Evolutionary conservation across 768 basidiomycete species (phyloP).

Genomic region (Trametes sanguinea): DNA sequence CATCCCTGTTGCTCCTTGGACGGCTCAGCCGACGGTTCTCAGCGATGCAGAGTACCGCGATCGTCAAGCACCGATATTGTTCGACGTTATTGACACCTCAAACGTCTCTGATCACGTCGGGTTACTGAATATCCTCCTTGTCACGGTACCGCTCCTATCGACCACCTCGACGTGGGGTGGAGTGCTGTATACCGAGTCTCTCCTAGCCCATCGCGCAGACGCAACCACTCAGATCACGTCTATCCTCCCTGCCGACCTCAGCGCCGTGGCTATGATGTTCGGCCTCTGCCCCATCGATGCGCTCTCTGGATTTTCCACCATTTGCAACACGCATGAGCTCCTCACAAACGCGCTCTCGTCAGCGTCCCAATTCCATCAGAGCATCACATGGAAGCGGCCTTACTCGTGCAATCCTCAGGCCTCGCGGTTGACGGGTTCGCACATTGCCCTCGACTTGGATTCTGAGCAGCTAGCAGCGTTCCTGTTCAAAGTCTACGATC

Average conservation of each 20-base stretch:
- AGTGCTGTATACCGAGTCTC: constrained; percentile 44
- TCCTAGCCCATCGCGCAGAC: constrained; percentile 34
- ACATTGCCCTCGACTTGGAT: not conserved
- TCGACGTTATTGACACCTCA: constrained; percentile 52
- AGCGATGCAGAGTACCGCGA: constrained; percentile 35
- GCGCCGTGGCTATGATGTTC: constrained; percentile 41
- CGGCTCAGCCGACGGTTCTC: constrained; percentile 35
- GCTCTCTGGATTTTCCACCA: constrained; percentile 40
- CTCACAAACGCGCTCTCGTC: constrained; percentile 1
- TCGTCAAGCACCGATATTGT: constrained; percentile 35
- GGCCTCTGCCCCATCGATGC: constrained; percentile 42
- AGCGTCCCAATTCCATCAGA: constrained; percentile 35
- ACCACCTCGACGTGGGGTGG: constrained; percentile 21
- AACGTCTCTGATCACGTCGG: constrained; percentile 50
- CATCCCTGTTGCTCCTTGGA: constrained; percentile 40
- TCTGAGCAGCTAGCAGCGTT: not conserved
- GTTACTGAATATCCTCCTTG: constrained; percentile 22
- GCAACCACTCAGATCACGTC: constrained; percentile 32
- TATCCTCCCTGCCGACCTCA: constrained; percentile 38
- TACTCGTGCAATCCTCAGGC: constrained; percentile 11
- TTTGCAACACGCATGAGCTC: constrained; percentile 41
- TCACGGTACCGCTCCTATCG: constrained; percentile 40
- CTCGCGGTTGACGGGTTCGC: constrained; percentile 1
- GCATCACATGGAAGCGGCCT: constrained; percentile 37
- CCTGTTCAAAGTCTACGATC: not conserved